A percentile compares a stretch with the other conserved stretches of the same genome.
phyloP scores from a whole-genome alignment of 345 rosid genomes.

The Ailanthus altissimus region DNA sequence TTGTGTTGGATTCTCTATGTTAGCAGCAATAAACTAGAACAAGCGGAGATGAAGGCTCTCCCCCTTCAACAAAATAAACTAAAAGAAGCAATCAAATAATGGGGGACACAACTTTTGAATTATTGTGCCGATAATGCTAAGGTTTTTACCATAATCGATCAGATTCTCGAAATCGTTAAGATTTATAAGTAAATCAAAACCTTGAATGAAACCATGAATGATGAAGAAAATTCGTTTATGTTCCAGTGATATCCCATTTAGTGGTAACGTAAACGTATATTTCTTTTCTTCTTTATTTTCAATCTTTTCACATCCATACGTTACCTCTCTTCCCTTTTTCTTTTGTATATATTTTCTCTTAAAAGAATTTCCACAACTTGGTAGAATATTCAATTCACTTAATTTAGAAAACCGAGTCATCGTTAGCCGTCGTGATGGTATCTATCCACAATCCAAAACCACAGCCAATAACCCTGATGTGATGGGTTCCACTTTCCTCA shows the following conservation, averaged over 20 bases:
- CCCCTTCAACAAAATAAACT: too few species aligned
- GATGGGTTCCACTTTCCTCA: background rate
- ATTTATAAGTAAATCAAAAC: background rate
- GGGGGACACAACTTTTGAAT: background rate
- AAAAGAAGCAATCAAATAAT: too few species aligned
- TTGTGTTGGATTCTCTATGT: background rate
- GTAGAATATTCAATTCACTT: too few species aligned
- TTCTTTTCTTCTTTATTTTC: background rate
- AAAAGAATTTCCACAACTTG: too few species aligned
- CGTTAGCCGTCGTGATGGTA: background rate
- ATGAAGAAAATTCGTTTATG: background rate
- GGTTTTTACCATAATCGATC: background rate
- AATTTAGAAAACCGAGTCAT: background rate
- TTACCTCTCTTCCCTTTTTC: too few species aligned
- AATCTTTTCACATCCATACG: too few species aligned
- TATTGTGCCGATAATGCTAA: background rate
- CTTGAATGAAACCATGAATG: background rate
- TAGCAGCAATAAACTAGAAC: too few species aligned
- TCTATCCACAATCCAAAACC: background rate
- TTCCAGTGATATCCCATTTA: background rate
- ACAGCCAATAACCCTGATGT: background rate
- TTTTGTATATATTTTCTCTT: too few species aligned
- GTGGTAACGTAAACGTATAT: background rate
- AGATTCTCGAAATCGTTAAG: background rate
- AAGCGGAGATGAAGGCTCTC: too few species aligned